Conservation (phyloP, 2,329 filamentous ascomycete species). For the Aspergillaceae sp. region DNA sequence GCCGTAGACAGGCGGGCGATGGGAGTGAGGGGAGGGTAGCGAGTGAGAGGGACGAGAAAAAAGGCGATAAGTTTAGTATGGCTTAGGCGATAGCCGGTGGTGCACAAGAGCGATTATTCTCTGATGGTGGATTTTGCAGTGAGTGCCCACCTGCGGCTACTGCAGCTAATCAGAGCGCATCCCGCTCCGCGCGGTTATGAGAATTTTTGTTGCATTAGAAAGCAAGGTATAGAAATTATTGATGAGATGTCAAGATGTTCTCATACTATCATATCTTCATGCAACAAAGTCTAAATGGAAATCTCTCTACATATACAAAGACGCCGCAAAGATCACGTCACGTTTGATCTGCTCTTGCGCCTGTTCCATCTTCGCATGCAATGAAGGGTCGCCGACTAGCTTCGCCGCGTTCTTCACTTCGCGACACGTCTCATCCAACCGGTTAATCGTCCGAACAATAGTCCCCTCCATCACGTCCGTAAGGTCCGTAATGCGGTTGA, state of each 20-base stretch:
- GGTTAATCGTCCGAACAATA: constrained; percentile 88
- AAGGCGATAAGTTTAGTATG: not conserved
- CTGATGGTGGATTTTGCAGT: constrained; percentile 16
- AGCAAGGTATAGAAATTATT: too few species aligned
- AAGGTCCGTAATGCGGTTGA: constrained; percentile 92
- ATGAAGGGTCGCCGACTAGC: constrained; percentile 84
- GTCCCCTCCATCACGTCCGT: constrained; percentile 96
- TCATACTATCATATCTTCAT: too few species aligned
- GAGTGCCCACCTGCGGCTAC: constrained; percentile 18
- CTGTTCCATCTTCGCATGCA: constrained; percentile 94
- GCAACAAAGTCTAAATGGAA: not conserved
- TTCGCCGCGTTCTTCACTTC: constrained; percentile 96
- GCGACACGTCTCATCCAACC: constrained; percentile 89
- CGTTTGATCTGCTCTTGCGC: constrained; percentile 97
- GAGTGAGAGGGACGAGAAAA: constrained; percentile 10
- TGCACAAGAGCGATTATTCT: not conserved
- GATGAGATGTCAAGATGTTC: too few species aligned
- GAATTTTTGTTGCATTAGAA: not conserved
- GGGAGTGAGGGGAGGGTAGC: constrained; percentile 8
- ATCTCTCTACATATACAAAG: constrained; percentile 63
- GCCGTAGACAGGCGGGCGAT: constrained; percentile 2
- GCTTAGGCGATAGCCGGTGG: constrained; percentile 1
- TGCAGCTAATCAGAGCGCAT: constrained; percentile 17
- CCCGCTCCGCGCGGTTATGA: constrained; percentile 16
- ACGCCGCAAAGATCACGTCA: constrained; percentile 85